Conservation (phyloP, 805 yeast species). For the Starmerella asiatica region DNA sequence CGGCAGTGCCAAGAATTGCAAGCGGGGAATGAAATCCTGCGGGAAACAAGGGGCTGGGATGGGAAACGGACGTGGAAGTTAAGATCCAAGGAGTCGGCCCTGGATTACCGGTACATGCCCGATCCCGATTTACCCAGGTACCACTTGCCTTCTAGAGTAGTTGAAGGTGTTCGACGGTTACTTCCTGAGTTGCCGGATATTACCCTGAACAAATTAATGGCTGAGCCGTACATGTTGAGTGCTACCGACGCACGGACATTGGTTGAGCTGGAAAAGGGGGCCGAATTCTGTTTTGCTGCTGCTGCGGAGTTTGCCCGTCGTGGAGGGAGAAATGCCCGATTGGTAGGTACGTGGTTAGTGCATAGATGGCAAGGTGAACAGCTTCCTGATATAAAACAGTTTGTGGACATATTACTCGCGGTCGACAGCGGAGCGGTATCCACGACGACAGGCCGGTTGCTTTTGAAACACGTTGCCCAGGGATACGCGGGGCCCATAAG, state of each 20-base stretch:
- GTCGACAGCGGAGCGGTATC: constrained; percentile 41
- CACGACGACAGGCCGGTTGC: constrained; percentile 49
- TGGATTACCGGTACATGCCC: constrained; percentile 88
- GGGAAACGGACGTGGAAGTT: constrained; percentile 54
- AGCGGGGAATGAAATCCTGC: constrained; percentile 27
- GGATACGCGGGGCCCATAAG: constrained; percentile 23
- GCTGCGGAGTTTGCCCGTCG: constrained; percentile 24
- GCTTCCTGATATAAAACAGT: constrained; percentile 32
- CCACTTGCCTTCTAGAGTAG: constrained; percentile 33
- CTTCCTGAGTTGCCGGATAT: constrained; percentile 52
- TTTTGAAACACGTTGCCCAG: constrained; percentile 42
- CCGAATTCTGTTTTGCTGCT: constrained; percentile 29
- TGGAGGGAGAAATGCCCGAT: constrained; percentile 23
- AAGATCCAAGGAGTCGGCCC: constrained; percentile 64
- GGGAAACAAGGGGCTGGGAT: constrained; percentile 88
- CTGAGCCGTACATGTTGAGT: constrained; percentile 41
- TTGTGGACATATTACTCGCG: constrained; percentile 43
- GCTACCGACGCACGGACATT: constrained; percentile 65
- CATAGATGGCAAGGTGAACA: constrained; percentile 67
- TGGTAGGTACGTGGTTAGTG: constrained; percentile 64
- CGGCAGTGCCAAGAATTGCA: constrained; percentile 49
- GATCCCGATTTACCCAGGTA: constrained; percentile 76
- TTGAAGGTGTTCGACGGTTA: constrained; percentile 29
- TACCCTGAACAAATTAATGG: constrained; percentile 34
- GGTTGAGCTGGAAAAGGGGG: constrained; percentile 34